phyloP scores from a whole-genome alignment of 257 asterid genomes.

The Osmanthus fragrans region DNA sequence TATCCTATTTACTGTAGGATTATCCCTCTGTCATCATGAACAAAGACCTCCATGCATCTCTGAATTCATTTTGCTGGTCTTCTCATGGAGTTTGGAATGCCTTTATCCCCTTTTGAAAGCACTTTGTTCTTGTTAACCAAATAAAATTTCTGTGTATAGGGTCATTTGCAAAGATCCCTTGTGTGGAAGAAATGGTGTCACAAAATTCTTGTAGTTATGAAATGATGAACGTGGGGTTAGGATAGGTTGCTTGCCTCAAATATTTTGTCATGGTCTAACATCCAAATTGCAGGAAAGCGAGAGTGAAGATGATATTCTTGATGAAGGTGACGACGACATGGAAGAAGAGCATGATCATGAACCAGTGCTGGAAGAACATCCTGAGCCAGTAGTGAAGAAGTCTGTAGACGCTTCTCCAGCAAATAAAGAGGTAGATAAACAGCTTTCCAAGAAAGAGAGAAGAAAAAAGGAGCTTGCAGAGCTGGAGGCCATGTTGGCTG shows the following conservation, averaged over 20 bases:
- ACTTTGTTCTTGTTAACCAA: not conserved
- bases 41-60: not conserved
- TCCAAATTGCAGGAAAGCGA: slow-evolving; percentile 54
- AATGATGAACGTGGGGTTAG: not conserved
- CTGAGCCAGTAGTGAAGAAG: slow-evolving; percentile 42
- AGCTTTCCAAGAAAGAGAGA: slow-evolving; percentile 89
- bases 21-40: not conserved
- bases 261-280: slow-evolving; percentile 14
- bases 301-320: slow-evolving; percentile 66
- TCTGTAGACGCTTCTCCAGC: slow-evolving; percentile 53
- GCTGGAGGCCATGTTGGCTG: slow-evolving; percentile 89
- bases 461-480: slow-evolving; percentile 97
- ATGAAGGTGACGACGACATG: slow-evolving; percentile 62
- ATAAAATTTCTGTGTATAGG: not conserved
- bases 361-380: slow-evolving; percentile 49
- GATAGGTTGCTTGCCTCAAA: not conserved
- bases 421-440: slow-evolving; percentile 80
- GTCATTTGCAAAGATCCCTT: not conserved
- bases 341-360: slow-evolving; percentile 79
- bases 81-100: not conserved
- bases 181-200: not conserved
- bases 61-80: not conserved
- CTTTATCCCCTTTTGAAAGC: not conserved
- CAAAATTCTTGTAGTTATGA: not conserved
- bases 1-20: not conserved